Evolutionary conservation across 768 basidiomycete species (phyloP), one percentile per base, ranked within the genome.

Genomic region (Lepiota venenata): DNA sequence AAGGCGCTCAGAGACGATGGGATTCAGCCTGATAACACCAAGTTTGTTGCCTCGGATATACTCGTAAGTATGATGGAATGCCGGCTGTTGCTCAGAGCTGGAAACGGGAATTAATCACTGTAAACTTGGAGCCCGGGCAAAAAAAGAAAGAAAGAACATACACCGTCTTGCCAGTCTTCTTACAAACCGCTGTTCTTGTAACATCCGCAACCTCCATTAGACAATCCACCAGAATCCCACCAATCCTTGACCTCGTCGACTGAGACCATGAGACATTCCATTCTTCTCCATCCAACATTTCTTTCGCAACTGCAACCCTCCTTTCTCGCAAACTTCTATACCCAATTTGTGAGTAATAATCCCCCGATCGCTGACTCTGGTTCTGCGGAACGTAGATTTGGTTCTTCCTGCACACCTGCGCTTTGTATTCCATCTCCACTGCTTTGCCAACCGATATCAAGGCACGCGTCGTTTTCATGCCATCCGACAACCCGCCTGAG

Each of bases 1-100:
- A 51, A 98, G 73, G 2, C 88, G 81, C 12, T 88, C 84, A 2
- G 85, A 74, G 4, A 98, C 87, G 3, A 78, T 83, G 0, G 87
- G 84, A 67, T 98, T 96, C 55, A 96, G 71, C 64, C 84, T 84
- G 66, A 98, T 86, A 18, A 98, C 83, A 25, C 96, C 96, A n/a
- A 97, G 78, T 66, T 93, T 96, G 58, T 85, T 85, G 1, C 96
- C 94, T n/a, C 91, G 83, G n/a, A 87, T 66, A 65, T 94, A 96
- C 68, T 98, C 95, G 65, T 97, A 97, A 1, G 84, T 79, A 63
- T 97, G 94, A 50, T 83, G 85, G 71, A 98, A 94, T 1, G 95
- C 96, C 0, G 91, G 90, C 61, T 98, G 95, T 16, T 74, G 72
- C 67, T 97, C 93, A 27, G 79, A 72, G 37, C 88, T 91, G 58